Evolutionary conservation across 2,329 filamentous ascomycete genomes (phyloP), one percentile per base, ranked within the genome.

Genomic region (Xylaria sp.): DNA sequence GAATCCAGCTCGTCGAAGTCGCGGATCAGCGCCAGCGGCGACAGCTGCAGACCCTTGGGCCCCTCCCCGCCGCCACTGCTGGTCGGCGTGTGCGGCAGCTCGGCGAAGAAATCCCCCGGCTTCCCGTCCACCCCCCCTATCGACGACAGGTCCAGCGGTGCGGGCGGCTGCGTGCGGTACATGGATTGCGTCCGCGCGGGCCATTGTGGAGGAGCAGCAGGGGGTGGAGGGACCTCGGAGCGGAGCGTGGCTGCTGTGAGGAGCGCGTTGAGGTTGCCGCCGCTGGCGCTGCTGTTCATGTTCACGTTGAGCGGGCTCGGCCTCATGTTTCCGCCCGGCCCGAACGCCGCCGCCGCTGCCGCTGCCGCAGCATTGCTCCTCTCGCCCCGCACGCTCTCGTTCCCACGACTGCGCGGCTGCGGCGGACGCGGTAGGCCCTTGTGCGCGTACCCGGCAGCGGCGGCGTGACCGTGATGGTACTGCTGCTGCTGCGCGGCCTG

Each of bases 1-100:
- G 71, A 73, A 29, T 75, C 72, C 20, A 77, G 59, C 62, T 77
- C 73, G 45, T 77, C 75, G 22, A 77, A 77, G 51, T 77, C 75
- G 49, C 72, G 71, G 42, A 77, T 77, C 36, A 75, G 63, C 6
- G 70, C 70, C 20, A 68, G 65, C 15, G 69, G 63, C n/a, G 67
- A 71, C 33, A 68, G n/a, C 38, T 20, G 64, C 6, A 64, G 64
- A 9, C 15, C 13, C 45, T 49, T 49, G 9, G 22, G 4, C 29
- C 65, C 59, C 11, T 61, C 53, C 0, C 57, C 62, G 3, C 53
- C 69, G 6, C 42, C 42, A 36, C 51, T 50, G 25, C 55, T 65
- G 1, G 58, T 54, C 11, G 65, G 65, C 4, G 68, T 68, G 17
- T 62, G 60, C 22, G 65, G 55, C 36, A 54, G 31, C 20, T 65